Percentiles rank a stretch among this genome's conserved stretches.
Conservation (phyloP, 768 basidiomycete genomes). For the Suillus variegatus region DNA sequence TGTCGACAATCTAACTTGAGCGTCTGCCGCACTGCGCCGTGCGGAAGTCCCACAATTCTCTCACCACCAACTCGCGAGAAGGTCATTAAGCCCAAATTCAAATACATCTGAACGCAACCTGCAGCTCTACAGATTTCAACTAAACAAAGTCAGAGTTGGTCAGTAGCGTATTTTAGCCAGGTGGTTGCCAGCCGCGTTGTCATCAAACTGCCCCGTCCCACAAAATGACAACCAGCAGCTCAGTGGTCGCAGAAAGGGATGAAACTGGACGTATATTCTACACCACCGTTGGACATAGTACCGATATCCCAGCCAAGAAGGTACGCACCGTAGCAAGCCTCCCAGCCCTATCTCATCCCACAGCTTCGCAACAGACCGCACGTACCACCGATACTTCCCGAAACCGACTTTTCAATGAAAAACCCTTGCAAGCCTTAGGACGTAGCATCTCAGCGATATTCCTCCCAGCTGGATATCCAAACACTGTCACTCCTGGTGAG, state of each 20-base stretch:
- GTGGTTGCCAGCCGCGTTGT: background rate
- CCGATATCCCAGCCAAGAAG: background rate
- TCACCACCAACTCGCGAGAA: background rate
- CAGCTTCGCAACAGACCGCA: background rate
- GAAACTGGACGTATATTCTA: slow-evolving; percentile 4
- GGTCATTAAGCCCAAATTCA: background rate
- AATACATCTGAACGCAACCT: background rate
- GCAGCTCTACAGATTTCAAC: background rate
- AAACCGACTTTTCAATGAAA: background rate
- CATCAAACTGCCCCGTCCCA: background rate
- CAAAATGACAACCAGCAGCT: background rate
- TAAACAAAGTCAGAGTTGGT: background rate
- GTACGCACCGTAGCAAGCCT: background rate
- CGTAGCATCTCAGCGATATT: slow-evolving; percentile 36
- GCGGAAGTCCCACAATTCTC: background rate
- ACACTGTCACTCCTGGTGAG: slow-evolving; percentile 60
- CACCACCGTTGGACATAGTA: background rate
- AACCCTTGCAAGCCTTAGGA: background rate
- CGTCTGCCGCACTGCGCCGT: background rate
- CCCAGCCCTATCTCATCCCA: background rate
- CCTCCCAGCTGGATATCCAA: slow-evolving; percentile 63
- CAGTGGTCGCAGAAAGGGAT: background rate
- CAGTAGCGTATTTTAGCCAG: background rate
- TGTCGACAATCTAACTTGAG: background rate
- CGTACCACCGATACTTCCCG: background rate